phyloP scores from a whole-genome alignment of 2,329 filamentous ascomycete species.

The Drechmeria coniospora region DNA sequence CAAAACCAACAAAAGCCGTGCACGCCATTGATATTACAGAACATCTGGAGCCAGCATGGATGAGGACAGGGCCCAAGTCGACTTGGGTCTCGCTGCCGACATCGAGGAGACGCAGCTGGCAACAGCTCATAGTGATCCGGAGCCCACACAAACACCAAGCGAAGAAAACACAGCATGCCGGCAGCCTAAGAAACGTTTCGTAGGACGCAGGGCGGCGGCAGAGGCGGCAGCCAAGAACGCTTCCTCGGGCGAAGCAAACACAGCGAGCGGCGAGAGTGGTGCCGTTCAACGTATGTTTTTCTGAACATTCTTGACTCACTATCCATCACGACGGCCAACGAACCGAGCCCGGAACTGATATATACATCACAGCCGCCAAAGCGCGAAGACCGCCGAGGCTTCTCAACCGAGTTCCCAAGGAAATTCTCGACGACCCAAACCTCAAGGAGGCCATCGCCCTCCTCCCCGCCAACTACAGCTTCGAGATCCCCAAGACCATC shows the following conservation, averaged over 20 bases:
- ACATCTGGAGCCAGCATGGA: constrained; percentile 41
- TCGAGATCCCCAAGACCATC: constrained; percentile 97
- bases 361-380: constrained; percentile 40
- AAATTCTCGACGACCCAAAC: constrained; percentile 70
- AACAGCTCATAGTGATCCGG: not conserved
- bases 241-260: constrained; percentile 11
- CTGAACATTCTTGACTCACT: not conserved
- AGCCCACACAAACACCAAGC: constrained; percentile 9
- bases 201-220: constrained; percentile 63
- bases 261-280: constrained; percentile 13
- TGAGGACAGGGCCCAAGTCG: constrained; percentile 54
- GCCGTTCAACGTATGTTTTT: constrained; percentile 34
- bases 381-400: constrained; percentile 60
- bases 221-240: constrained; percentile 38
- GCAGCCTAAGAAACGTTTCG: constrained; percentile 83
- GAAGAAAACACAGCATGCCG: constrained; percentile 2
- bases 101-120: constrained; percentile 35
- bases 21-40: too few species aligned
- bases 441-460: constrained; percentile 79
- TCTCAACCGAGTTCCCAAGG: constrained; percentile 79
- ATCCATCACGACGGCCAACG: not conserved
- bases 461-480: constrained; percentile 91
- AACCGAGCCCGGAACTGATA: not conserved
- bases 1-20: too few species aligned
- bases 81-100: constrained; percentile 54